Evolutionary conservation across 345 rosid species (phyloP).

Genomic region (Pseudoturritis turrita): DNA sequence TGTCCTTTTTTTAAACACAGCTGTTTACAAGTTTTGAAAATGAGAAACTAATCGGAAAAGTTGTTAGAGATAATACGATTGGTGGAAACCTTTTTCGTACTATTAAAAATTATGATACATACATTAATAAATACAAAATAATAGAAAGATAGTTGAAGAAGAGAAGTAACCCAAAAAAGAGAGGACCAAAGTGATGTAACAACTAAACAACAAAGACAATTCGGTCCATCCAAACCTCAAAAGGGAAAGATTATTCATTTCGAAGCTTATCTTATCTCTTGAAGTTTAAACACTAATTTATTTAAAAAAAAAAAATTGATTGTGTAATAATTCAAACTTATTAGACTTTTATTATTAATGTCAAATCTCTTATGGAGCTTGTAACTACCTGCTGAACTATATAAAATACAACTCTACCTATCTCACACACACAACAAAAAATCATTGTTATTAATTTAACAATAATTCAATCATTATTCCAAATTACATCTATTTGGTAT

Average conservation of each 20-base stretch:
- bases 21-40: not conserved
- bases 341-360: not conserved
- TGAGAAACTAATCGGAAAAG: not conserved
- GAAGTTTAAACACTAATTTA: not conserved
- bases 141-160: not conserved
- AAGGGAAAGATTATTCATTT: constrained; percentile 2
- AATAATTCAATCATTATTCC: not conserved
- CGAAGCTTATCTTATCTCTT: constrained; percentile 13
- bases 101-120: not conserved
- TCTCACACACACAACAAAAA: not conserved
- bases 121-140: not conserved
- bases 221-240: constrained; percentile 20
- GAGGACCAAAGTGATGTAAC: constrained; percentile 27
- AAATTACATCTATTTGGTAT: not conserved
- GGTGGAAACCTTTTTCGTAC: not conserved
- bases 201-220: constrained; percentile 16
- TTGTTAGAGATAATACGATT: not conserved
- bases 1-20: not conserved
- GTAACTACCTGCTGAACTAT: not conserved
- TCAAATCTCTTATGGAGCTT: not conserved
- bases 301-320: not conserved
- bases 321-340: not conserved
- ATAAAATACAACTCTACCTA: not conserved
- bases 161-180: not conserved
- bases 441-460: not conserved